Evolutionary conservation across 371 early-diverging fungal genomes (phyloP).

Genomic region (Blyttiomyces sp.): DNA sequence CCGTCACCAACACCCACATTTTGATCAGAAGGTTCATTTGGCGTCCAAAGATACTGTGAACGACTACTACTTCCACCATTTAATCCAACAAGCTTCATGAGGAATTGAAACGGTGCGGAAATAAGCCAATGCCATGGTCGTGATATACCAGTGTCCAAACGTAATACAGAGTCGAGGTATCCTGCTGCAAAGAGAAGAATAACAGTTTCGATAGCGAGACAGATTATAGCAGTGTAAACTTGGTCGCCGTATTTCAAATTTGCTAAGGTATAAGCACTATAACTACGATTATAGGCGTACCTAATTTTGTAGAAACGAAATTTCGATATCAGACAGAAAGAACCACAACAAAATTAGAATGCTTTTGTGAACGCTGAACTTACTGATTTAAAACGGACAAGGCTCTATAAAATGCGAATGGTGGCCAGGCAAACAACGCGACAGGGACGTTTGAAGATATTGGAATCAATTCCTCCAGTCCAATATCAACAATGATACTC

Average conservation of each 20-base stretch:
- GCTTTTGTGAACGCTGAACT: constrained; percentile 2
- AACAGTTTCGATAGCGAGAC: constrained; percentile 48
- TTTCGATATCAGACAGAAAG: neutral
- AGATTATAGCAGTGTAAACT: constrained; percentile 49
- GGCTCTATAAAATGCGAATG: constrained; percentile 42
- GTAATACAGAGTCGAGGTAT: constrained; percentile 56
- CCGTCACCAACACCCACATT: neutral
- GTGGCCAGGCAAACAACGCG: constrained; percentile 67
- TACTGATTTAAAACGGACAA: constrained; percentile 10
- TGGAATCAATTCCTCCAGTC: too few species aligned
- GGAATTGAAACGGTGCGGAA: constrained; percentile 46
- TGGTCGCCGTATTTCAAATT: constrained; percentile 41
- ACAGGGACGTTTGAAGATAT: constrained; percentile 45
- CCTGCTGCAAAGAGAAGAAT: constrained; percentile 48
- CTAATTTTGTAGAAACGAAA: constrained; percentile 20
- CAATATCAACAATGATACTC: too few species aligned
- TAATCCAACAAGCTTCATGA: too few species aligned
- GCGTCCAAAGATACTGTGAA: too few species aligned
- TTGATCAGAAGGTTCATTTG: constrained; percentile 24
- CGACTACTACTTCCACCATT: too few species aligned
- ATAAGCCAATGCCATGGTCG: constrained; percentile 66
- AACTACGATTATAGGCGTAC: too few species aligned
- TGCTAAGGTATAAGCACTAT: too few species aligned
- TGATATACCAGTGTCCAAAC: constrained; percentile 61
- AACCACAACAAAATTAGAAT: neutral